A percentile compares a stretch with the other conserved stretches of the same genome.
Conservation (phyloP, 495 filamentous ascomycete species). For the Tuber microsphaerosporum region DNA sequence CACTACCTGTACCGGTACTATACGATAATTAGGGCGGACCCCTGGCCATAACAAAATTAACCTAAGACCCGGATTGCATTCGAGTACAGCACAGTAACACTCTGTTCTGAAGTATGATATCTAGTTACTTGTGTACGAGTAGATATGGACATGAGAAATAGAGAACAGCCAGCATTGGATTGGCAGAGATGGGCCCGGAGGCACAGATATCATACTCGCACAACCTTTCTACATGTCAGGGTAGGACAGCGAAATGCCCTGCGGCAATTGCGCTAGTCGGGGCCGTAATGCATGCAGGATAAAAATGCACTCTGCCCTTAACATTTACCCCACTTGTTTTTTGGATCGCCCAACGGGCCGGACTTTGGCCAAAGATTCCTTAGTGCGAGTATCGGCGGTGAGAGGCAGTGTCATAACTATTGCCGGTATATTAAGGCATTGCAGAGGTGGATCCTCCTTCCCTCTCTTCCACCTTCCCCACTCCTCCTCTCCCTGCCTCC, state of each 20-base stretch:
- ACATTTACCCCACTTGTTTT: background rate
- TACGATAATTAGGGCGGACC: background rate
- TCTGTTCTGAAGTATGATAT: too few relatives aligned
- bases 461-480: background rate
- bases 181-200: background rate
- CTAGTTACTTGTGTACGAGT: background rate
- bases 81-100: background rate
- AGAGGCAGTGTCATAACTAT: background rate
- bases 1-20: background rate
- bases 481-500: background rate
- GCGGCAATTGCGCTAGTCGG: background rate
- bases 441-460: background rate
- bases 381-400: background rate
- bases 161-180: background rate
- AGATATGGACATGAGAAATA: background rate
- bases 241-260: background rate
- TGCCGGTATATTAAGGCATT: background rate
- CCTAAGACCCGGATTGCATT: background rate
- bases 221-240: background rate
- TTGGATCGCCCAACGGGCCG: background rate
- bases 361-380: background rate
- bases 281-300: background rate
- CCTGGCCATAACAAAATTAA: background rate
- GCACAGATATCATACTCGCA: background rate
- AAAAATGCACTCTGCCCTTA: background rate